Evolutionary conservation across 192 early-diverging fungal genomes (phyloP).

Genomic region (Polychytrium aggregatum): DNA sequence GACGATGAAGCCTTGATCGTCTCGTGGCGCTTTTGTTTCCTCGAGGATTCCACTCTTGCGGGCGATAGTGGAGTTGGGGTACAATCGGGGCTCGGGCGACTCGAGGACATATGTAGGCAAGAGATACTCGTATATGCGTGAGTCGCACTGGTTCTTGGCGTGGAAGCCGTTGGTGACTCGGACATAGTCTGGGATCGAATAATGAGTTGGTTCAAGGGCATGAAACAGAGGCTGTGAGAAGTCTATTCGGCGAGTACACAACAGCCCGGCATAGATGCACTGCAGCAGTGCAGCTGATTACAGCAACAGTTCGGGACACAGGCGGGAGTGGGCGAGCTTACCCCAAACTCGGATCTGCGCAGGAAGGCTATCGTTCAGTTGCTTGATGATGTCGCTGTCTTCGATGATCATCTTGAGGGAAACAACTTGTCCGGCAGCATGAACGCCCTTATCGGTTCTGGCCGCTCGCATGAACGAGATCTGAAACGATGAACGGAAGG

Average conservation of each 20-base stretch:
- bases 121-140: conserved; percentile 93
- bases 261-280: conserved; percentile 8
- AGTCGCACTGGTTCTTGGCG: conserved; percentile 83
- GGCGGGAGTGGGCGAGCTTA: conserved; percentile 12
- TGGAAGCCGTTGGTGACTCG: conserved; percentile 69
- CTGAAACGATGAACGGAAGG: no score
- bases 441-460: conserved; percentile 98
- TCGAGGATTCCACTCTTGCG: conserved; percentile 3
- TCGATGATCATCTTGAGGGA: conserved; percentile 84
- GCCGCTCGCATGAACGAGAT: conserved; percentile 61
- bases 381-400: conserved; percentile 55
- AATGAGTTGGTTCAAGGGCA: background rate
- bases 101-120: conserved; percentile 83
- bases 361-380: conserved; percentile 75
- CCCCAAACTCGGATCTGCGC: conserved; percentile 86
- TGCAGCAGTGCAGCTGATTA: conserved; percentile 6
- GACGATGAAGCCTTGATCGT: conserved; percentile 6
- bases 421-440: conserved; percentile 91
- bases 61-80: conserved; percentile 22
- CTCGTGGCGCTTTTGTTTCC: background rate
- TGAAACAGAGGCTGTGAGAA: conserved; percentile 3
- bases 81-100: conserved; percentile 17
- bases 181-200: conserved; percentile 42
- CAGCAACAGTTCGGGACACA: conserved; percentile 1
- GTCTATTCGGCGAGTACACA: background rate